These are phyloP conservation scores for Clonostachys rhizophaga DNA, from an alignment of 2,329 filamentous ascomycete species.

Conservation along the genomic window DNA sequence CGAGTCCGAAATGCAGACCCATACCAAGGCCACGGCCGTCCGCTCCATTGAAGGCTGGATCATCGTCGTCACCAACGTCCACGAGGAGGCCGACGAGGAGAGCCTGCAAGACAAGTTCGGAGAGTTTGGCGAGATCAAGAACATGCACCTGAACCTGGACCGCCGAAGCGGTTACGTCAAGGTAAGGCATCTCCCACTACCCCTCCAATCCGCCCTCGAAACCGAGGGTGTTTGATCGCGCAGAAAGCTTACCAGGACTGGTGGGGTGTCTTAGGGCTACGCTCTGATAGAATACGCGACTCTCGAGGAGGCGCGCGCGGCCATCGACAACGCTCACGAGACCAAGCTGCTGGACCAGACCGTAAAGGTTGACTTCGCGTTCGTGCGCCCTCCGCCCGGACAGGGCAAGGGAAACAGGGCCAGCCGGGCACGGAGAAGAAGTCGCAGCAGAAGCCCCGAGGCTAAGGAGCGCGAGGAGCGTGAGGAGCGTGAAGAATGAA, in stretches of 20 bases:
- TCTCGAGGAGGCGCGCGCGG: conserved; percentile 72
- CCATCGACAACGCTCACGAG: conserved; percentile 74
- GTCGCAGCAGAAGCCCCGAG: conserved; percentile 43
- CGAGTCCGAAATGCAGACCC: conserved; percentile 65
- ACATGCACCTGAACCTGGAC: conserved; percentile 79
- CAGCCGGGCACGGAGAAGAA: conserved; percentile 34
- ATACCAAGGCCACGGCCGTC: conserved; percentile 71
- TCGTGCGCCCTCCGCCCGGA: conserved; percentile 71
- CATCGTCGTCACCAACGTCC: conserved; percentile 79
- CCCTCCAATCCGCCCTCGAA: not conserved
- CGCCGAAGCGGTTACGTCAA: conserved; percentile 82
- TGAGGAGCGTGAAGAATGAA: no score
- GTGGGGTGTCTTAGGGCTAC: conserved; percentile 58
- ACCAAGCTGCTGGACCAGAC: conserved; percentile 79
- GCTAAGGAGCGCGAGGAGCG: conserved; percentile 24
- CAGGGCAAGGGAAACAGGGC: conserved; percentile 33
- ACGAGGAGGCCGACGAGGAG: conserved; percentile 84
- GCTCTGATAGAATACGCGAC: conserved; percentile 82
- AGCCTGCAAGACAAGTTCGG: conserved; percentile 72
- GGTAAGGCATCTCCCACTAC: conserved; percentile 35
- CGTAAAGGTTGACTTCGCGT: conserved; percentile 77
- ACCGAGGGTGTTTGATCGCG: not conserved
- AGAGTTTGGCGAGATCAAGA: conserved; percentile 84
- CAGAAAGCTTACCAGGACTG: not conserved
- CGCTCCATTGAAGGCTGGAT: conserved; percentile 90